These are phyloP conservation scores for Adansonia rubrostipa DNA, from an alignment of 441 rosid species.

Conservation along the genomic window DNA sequence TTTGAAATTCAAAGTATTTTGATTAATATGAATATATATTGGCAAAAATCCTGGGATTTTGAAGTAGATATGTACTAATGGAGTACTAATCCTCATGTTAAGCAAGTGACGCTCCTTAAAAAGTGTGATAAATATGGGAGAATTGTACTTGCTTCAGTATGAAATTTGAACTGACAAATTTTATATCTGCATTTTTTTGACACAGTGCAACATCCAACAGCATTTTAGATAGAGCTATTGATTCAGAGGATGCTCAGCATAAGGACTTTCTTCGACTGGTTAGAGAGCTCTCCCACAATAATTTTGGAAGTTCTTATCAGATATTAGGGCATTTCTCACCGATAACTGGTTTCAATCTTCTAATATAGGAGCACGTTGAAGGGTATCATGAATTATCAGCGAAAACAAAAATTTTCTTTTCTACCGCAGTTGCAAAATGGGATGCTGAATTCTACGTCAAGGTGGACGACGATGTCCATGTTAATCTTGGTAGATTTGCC, in stretches of 20 bases:
- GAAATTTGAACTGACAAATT: constrained; percentile 25
- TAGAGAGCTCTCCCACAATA: constrained; percentile 28
- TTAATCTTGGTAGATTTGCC: constrained; percentile 88
- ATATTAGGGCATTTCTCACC: background rate
- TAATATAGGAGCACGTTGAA: constrained; percentile 84
- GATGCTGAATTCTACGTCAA: constrained; percentile 90
- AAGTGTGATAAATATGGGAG: background rate
- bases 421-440: constrained; percentile 91
- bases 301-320: background rate
- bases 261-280: constrained; percentile 96
- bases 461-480: constrained; percentile 98
- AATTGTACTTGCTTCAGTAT: background rate
- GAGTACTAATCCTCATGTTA: background rate
- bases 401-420: constrained; percentile 86
- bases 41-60: background rate
- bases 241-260: constrained; percentile 91
- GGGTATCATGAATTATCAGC: constrained; percentile 97
- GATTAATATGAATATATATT: background rate
- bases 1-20: background rate
- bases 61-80: background rate
- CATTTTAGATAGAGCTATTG: constrained; percentile 93
- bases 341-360: constrained; percentile 17
- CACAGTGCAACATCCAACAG: constrained; percentile 91
- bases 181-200: constrained; percentile 26
- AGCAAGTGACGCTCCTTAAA: no score